phyloP scores from a whole-genome alignment of 2,329 filamentous ascomycete species.

The Colletotrichum destructivum region DNA sequence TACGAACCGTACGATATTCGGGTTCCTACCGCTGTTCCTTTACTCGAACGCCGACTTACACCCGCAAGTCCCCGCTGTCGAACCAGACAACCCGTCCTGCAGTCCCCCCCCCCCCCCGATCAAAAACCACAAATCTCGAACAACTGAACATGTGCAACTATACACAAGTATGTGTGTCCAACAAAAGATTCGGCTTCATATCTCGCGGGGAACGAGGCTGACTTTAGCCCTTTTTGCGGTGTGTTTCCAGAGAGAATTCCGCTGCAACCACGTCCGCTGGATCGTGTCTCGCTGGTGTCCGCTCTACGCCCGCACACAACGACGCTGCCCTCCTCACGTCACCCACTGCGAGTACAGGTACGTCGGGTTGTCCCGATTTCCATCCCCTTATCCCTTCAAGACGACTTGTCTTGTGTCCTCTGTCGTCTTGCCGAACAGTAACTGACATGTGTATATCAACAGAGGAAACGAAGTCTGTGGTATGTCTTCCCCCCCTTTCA shows the following conservation, averaged over 20 bases:
- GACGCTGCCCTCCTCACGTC: slow-evolving; percentile 59
- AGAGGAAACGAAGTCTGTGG: slow-evolving; percentile 63
- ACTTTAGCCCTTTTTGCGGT: slow-evolving; percentile 7
- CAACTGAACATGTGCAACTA: slow-evolving; percentile 63
- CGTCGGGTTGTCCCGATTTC: not conserved
- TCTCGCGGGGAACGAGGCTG: slow-evolving; percentile 11
- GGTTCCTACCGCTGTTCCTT: not conserved
- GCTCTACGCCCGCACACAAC: slow-evolving; percentile 61
- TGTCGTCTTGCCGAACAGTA: not conserved
- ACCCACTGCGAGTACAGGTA: slow-evolving; percentile 64
- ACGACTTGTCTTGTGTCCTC: not conserved
- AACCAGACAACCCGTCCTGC: not conserved
- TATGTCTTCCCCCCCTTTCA: slow-evolving; percentile 49
- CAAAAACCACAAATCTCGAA: not conserved
- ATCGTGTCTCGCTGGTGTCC: slow-evolving; percentile 61
- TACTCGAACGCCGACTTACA: slow-evolving; percentile 8
- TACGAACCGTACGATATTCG: not conserved
- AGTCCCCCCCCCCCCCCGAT: not conserved
- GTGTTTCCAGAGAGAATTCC: slow-evolving; percentile 61
- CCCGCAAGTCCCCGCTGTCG: not conserved
- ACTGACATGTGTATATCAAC: slow-evolving; percentile 29
- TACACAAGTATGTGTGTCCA: slow-evolving; percentile 57
- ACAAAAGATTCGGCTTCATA: not conserved
- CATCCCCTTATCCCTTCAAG: not conserved
- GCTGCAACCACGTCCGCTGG: slow-evolving; percentile 67